Percentiles rank a stretch among this genome's conserved stretches.
These are phyloP conservation scores for Aspergillus spinulosporus DNA, from an alignment of 2,329 filamentous ascomycete species.

Conservation along the genomic window DNA sequence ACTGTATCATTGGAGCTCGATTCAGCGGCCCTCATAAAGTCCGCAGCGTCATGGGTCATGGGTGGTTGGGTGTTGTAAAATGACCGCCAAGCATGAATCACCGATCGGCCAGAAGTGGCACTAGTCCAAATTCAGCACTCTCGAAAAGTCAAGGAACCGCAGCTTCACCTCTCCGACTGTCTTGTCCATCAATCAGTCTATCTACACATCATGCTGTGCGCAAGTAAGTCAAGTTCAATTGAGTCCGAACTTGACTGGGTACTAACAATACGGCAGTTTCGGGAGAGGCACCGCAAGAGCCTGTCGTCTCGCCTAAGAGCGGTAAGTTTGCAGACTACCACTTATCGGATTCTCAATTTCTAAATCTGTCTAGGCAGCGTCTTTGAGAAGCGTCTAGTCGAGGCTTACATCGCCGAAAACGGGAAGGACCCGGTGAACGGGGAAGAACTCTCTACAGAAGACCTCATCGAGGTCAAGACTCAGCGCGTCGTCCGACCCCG, in stretches of 20 bases:
- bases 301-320: slow-evolving; percentile 92
- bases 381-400: slow-evolving; percentile 92
- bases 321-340: slow-evolving; percentile 62
- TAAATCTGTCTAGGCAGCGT: slow-evolving; percentile 66
- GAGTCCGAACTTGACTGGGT: background rate
- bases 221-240: slow-evolving; percentile 55
- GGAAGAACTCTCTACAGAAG: slow-evolving; percentile 77
- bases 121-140: slow-evolving; percentile 36
- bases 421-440: slow-evolving; percentile 89
- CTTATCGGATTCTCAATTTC: slow-evolving; percentile 16
- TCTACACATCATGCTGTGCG: slow-evolving; percentile 57
- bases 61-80: background rate
- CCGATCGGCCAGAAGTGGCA: slow-evolving; percentile 22
- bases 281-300: slow-evolving; percentile 91
- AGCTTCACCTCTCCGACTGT: slow-evolving; percentile 32
- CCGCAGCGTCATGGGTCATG: background rate
- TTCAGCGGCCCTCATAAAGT: too few species aligned
- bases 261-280: slow-evolving; percentile 65
- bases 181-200: slow-evolving; percentile 24
- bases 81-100: slow-evolving; percentile 26
- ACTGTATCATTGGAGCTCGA: background rate
- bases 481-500: slow-evolving; percentile 81
- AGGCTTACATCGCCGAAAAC: slow-evolving; percentile 90
- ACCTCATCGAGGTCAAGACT: slow-evolving; percentile 84
- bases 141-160: slow-evolving; percentile 41